Evolutionary conservation across 495 filamentous ascomycete genomes (phyloP).

Genomic region (Penicillium desertorum): DNA sequence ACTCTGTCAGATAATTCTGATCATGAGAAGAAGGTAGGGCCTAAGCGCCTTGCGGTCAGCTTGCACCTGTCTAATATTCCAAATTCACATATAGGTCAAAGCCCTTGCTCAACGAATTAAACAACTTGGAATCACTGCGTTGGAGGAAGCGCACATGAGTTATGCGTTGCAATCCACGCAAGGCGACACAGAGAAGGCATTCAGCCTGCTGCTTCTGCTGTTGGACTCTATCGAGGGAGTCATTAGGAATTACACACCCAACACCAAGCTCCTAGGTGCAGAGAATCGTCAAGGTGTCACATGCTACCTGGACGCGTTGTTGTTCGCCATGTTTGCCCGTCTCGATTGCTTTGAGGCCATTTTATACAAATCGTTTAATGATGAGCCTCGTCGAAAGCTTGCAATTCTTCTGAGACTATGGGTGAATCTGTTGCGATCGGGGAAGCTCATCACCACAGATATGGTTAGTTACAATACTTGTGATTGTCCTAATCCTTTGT

Average conservation of each 20-base stretch:
- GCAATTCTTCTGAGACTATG: slow-evolving; percentile 76
- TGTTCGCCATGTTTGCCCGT: slow-evolving; percentile 95
- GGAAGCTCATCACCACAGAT: slow-evolving; percentile 80
- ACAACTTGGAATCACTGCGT: slow-evolving; percentile 34
- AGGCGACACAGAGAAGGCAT: slow-evolving; percentile 71
- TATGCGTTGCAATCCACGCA: slow-evolving; percentile 65
- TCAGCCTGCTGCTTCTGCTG: slow-evolving; percentile 70
- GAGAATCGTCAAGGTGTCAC: slow-evolving; percentile 84
- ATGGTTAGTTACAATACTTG: slow-evolving; percentile 59
- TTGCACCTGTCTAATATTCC: slow-evolving; percentile 11
- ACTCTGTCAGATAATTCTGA: slow-evolving; percentile 26
- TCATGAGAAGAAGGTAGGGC: slow-evolving; percentile 41
- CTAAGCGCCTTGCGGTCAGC: background rate
- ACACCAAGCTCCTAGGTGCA: slow-evolving; percentile 74
- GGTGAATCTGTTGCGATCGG: slow-evolving; percentile 87
- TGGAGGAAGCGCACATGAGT: slow-evolving; percentile 56
- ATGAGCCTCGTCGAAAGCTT: slow-evolving; percentile 68
- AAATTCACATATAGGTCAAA: slow-evolving; percentile 33
- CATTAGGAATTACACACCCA: slow-evolving; percentile 67
- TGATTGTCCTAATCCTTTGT: background rate
- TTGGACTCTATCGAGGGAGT: slow-evolving; percentile 80
- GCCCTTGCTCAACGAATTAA: slow-evolving; percentile 34
- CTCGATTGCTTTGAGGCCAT: slow-evolving; percentile 90
- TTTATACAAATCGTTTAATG: slow-evolving; percentile 64
- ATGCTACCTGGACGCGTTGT: slow-evolving; percentile 87